phyloP scores from a whole-genome alignment of 148 eudicot genomes.

The Polygonum maritimum region DNA sequence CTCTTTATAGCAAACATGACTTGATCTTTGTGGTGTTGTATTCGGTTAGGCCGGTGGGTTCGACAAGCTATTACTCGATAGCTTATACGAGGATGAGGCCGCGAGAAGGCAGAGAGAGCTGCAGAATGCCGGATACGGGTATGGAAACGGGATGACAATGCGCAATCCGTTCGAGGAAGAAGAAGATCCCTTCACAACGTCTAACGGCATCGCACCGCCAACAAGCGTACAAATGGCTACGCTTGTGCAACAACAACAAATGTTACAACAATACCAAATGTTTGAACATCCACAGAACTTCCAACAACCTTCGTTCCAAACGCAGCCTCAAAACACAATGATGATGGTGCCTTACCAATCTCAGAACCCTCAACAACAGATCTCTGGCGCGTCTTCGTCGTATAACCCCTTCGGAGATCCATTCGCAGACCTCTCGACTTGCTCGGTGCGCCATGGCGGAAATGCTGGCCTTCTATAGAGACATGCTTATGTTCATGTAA shows the following conservation, averaged over 20 bases:
- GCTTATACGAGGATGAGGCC: conserved; percentile 75
- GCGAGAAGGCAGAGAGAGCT: conserved; percentile 34
- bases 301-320: conserved; percentile 19
- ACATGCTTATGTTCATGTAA: background rate
- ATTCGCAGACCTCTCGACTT: conserved; percentile 29
- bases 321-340: conserved; percentile 22
- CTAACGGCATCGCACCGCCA: conserved; percentile 53
- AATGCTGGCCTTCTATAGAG: conserved; percentile 46
- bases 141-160: conserved; percentile 28
- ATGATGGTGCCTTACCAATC: conserved; percentile 27
- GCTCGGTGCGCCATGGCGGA: conserved; percentile 30
- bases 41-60: conserved; percentile 65
- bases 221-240: conserved; percentile 72
- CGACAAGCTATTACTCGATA: conserved; percentile 60
- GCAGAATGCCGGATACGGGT: conserved; percentile 64
- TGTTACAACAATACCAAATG: conserved; percentile 25
- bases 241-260: conserved; percentile 47
- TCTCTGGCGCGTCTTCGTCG: conserved; percentile 8
- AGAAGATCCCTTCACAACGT: conserved; percentile 51
- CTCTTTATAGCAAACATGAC: too few relatives aligned
- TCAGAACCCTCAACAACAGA: conserved; percentile 36
- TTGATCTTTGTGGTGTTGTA: background rate
- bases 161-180: conserved; percentile 45
- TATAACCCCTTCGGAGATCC: conserved; percentile 82
- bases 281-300: conserved; percentile 26